Evolutionary conservation across 1,139 yeast genomes (phyloP).

Genomic region (Pneumocystis sp.): DNA sequence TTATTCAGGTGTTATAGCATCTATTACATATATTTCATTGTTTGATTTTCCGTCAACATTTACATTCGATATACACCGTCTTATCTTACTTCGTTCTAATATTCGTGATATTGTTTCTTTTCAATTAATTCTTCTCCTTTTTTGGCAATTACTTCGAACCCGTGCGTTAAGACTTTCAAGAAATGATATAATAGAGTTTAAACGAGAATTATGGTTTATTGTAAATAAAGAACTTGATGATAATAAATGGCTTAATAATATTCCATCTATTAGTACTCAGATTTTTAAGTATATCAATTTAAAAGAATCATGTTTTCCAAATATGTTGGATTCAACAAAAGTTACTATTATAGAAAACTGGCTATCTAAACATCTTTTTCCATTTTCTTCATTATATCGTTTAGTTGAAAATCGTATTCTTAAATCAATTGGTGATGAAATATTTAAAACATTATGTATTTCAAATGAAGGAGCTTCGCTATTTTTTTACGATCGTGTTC

Average conservation of each 20-base stretch:
- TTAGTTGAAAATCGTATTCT: background rate
- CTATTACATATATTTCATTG: constrained; percentile 34
- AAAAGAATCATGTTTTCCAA: background rate
- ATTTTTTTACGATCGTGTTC: background rate
- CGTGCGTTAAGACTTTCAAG: background rate
- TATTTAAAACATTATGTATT: background rate
- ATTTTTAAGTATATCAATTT: background rate
- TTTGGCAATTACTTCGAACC: background rate
- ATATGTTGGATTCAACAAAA: background rate
- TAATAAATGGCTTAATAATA: background rate
- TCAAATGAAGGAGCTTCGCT: background rate
- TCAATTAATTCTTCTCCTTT: background rate
- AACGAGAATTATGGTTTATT: background rate
- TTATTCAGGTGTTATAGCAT: constrained; percentile 53
- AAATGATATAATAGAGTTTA: background rate
- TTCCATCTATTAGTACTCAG: background rate
- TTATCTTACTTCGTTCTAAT: constrained; percentile 37
- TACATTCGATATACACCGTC: constrained; percentile 75
- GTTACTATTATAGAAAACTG: background rate
- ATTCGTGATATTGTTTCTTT: constrained; percentile 2
- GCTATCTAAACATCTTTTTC: background rate
- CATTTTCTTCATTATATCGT: background rate
- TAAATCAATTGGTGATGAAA: background rate
- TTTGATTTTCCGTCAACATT: constrained; percentile 66
- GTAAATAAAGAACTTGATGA: background rate